Conservation (phyloP, 176 grass and related monocot species). For the Saccharum spontaneum region DNA sequence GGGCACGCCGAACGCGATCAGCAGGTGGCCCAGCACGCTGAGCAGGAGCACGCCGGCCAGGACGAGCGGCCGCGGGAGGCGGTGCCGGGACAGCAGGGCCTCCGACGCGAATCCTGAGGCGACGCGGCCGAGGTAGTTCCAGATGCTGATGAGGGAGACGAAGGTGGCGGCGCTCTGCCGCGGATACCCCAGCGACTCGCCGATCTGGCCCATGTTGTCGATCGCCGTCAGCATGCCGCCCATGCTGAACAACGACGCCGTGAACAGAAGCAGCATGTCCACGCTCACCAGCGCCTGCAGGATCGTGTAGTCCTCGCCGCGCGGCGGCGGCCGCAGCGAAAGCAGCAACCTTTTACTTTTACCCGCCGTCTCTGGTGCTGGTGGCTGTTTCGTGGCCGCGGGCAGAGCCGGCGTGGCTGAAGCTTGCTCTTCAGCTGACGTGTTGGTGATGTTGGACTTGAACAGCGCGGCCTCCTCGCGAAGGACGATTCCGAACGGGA, state of each 20-base stretch:
- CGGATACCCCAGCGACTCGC: conserved; percentile 55
- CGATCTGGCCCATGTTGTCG: conserved; percentile 77
- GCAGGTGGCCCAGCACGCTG: conserved; percentile 29
- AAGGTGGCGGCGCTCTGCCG: conserved; percentile 45
- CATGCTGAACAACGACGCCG: conserved; percentile 41
- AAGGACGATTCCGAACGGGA: conserved; percentile 19
- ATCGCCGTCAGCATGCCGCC: conserved; percentile 58
- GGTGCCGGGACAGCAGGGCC: neutral
- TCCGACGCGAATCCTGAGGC: conserved; percentile 42
- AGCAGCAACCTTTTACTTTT: neutral
- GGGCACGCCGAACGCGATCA: conserved; percentile 42
- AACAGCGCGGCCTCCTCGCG: conserved; percentile 25
- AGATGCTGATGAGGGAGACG: conserved; percentile 57
- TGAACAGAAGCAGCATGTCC: conserved; percentile 77
- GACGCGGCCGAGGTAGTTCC: conserved; percentile 55
- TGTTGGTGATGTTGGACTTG: neutral
- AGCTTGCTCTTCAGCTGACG: neutral
- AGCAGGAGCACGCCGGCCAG: conserved; percentile 30
- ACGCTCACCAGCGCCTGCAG: conserved; percentile 69
- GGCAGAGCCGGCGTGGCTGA: neutral
- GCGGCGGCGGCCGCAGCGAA: conserved; percentile 31
- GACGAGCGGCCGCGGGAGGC: conserved; percentile 33
- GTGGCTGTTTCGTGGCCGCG: neutral
- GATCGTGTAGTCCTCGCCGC: conserved; percentile 84
- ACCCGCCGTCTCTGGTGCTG: neutral